Conservation (phyloP, 1,139 yeast species). For the Pichia sp. region DNA sequence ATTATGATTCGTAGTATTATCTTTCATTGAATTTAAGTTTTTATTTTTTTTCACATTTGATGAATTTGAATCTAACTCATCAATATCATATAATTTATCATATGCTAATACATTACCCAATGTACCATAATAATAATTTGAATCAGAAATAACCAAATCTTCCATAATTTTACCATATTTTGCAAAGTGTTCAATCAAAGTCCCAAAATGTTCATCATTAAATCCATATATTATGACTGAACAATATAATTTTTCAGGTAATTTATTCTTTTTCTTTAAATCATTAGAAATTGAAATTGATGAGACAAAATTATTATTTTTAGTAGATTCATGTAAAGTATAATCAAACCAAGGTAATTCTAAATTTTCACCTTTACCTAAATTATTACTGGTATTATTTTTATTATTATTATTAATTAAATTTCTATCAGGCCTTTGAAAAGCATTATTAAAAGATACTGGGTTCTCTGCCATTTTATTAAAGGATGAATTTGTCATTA, state of each 20-base stretch:
- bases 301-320: neutral
- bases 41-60: neutral
- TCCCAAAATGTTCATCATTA: conserved; percentile 65
- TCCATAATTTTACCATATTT: conserved; percentile 79
- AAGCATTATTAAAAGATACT: conserved; percentile 39
- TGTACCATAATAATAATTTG: conserved; percentile 6
- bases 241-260: conserved; percentile 33
- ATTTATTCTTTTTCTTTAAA: neutral
- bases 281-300: conserved; percentile 1
- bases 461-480: conserved; percentile 37
- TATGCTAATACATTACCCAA: conserved; percentile 6
- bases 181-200: conserved; percentile 66
- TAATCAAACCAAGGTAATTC: conserved; percentile 11
- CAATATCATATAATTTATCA: conserved; percentile 5
- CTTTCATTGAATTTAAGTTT: too few relatives aligned
- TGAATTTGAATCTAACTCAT: neutral
- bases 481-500: conserved; percentile 21
- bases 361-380: neutral
- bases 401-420: conserved; percentile 1
- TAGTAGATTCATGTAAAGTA: neutral
- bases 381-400: neutral
- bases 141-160: conserved; percentile 38
- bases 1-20: too few relatives aligned
- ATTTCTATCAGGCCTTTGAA: conserved; percentile 32
- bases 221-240: conserved; percentile 87